Percentiles rank a stretch among this genome's conserved stretches.
Evolutionary conservation across 2,329 filamentous ascomycete species (phyloP).

Genomic region (Cryphonectria parasitica): DNA sequence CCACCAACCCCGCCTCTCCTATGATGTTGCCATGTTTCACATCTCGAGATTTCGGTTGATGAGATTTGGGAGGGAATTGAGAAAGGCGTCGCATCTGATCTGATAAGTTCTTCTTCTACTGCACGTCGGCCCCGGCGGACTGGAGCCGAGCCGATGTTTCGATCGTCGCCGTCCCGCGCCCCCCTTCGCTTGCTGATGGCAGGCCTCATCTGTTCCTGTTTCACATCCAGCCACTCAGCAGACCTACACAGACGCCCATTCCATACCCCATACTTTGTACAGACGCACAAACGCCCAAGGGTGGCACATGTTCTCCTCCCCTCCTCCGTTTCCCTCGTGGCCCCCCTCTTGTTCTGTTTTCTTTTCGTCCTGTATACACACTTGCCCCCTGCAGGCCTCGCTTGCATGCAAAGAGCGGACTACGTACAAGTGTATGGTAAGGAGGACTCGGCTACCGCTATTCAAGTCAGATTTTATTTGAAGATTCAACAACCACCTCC

Average conservation of each 20-base stretch:
- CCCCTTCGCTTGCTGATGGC: background rate
- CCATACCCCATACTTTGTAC: background rate
- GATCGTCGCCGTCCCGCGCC: background rate
- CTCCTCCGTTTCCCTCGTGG: background rate
- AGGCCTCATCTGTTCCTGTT: background rate
- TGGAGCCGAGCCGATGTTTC: slow-evolving; percentile 4
- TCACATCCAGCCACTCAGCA: background rate
- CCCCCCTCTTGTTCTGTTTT: too few relatives aligned
- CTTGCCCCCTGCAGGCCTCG: background rate
- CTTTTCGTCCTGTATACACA: background rate
- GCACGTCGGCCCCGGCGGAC: background rate
- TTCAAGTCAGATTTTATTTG: too few relatives aligned
- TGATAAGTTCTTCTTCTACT: background rate
- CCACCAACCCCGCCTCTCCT: background rate
- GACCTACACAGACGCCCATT: background rate
- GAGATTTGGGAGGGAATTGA: too few relatives aligned
- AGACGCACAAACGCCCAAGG: background rate
- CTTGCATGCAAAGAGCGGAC: background rate
- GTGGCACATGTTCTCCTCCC: background rate
- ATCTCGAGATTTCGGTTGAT: background rate
- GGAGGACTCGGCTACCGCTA: background rate
- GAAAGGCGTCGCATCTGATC: background rate
- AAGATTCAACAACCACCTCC: background rate
- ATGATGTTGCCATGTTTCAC: slow-evolving; percentile 10
- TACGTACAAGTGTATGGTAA: background rate